A percentile compares a stretch with the other conserved stretches of the same genome.
These are phyloP conservation scores for Polygonum maritimum DNA, from an alignment of 148 eudicot species.

Conservation along the genomic window DNA sequence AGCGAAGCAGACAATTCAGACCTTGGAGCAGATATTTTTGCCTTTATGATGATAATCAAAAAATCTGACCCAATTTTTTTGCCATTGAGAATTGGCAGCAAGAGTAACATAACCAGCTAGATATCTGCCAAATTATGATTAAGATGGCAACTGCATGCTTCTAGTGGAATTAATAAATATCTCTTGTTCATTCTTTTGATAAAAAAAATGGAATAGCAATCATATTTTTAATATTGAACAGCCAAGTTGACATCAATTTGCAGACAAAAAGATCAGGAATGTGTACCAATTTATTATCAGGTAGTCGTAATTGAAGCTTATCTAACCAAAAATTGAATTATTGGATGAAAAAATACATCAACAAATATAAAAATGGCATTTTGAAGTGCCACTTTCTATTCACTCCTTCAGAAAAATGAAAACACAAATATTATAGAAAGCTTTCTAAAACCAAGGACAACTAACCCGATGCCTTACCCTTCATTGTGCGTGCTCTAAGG, in stretches of 20 bases:
- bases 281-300: background rate
- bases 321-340: background rate
- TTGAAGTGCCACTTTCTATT: background rate
- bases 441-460: constrained; percentile 5
- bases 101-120: background rate
- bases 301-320: background rate
- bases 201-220: background rate
- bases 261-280: background rate
- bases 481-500: constrained; percentile 18
- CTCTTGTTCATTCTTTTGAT: background rate
- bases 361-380: background rate
- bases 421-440: background rate
- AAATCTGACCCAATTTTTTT: background rate
- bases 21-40: background rate
- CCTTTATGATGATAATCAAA: background rate
- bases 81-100: too few relatives aligned
- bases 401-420: background rate
- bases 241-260: background rate
- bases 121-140: background rate
- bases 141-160: background rate
- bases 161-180: background rate
- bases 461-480: constrained; percentile 17
- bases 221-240: background rate
- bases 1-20: background rate
- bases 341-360: background rate